Evolutionary conservation across 208 protist species (phyloP).

Genomic region (Blastocrithidia nonstop): DNA sequence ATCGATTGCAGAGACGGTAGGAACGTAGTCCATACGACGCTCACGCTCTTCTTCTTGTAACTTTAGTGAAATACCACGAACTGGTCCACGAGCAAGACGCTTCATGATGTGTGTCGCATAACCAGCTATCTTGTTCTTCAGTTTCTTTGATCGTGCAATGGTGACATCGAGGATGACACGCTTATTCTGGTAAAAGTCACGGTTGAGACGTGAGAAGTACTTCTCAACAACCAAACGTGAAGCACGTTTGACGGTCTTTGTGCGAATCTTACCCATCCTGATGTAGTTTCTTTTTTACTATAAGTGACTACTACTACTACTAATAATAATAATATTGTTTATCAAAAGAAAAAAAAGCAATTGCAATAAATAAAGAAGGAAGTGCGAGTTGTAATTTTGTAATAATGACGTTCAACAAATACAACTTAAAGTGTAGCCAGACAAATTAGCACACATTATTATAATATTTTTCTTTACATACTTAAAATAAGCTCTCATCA

Average conservation of each 20-base stretch:
- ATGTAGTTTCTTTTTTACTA: background rate
- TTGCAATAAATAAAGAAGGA: too few species aligned
- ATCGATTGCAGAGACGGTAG: constrained; percentile 83
- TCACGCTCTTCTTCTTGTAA: constrained; percentile 99
- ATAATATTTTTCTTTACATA: background rate
- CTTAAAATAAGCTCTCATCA: background rate
- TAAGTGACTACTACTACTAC: too few species aligned
- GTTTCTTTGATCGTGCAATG: constrained; percentile 97
- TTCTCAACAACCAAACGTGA: constrained; percentile 98
- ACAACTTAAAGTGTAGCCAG: too few species aligned
- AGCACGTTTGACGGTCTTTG: constrained; percentile 99
- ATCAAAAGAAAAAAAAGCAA: constrained; percentile 1
- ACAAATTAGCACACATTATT: too few species aligned
- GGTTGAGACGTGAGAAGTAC: constrained; percentile 98
- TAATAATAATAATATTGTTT: constrained; percentile 1
- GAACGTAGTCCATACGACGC: constrained; percentile 98
- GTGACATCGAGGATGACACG: constrained; percentile 93
- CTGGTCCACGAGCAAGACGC: constrained; percentile 94
- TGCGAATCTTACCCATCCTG: constrained; percentile 98
- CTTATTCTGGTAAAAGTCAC: constrained; percentile 99
- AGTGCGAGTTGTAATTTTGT: too few species aligned
- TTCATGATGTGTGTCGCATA: constrained; percentile 99
- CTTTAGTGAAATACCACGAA: constrained; percentile 99
- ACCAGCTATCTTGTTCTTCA: constrained; percentile 99
- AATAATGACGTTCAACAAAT: too few species aligned